phyloP scores from a whole-genome alignment of 768 basidiomycete genomes.

The Cantharellus anzutake region DNA sequence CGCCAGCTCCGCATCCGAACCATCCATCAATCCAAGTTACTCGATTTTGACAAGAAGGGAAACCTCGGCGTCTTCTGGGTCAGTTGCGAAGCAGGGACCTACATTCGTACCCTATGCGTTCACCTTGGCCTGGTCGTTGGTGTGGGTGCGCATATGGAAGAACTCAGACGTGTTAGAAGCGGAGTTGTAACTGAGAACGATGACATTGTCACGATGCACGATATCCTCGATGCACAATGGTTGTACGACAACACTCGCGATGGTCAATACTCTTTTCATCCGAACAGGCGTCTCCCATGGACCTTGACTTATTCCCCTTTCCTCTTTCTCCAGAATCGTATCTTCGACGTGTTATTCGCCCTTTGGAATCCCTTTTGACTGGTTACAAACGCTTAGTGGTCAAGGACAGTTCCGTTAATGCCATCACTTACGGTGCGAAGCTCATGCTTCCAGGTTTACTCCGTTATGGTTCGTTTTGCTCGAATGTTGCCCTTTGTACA shows the following conservation, averaged over 20 bases:
- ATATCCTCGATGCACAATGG: slow-evolving; percentile 98
- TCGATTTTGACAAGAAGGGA: slow-evolving; percentile 95
- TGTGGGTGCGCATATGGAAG: slow-evolving; percentile 99
- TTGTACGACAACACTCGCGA: slow-evolving; percentile 93
- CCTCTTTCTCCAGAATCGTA: slow-evolving; percentile 54
- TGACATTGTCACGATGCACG: slow-evolving; percentile 98
- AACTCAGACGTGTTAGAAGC: slow-evolving; percentile 80
- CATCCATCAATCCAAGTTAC: slow-evolving; percentile 85
- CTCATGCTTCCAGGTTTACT: slow-evolving; percentile 98
- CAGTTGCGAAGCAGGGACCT: slow-evolving; percentile 84
- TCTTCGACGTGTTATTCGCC: slow-evolving; percentile 83
- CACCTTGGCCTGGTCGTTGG: slow-evolving; percentile 87
- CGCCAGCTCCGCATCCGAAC: slow-evolving; percentile 94
- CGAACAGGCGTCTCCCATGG: not conserved
- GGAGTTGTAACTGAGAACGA: slow-evolving; percentile 97
- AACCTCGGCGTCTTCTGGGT: slow-evolving; percentile 98
- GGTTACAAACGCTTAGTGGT: slow-evolving; percentile 98
- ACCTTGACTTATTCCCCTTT: slow-evolving; percentile 3
- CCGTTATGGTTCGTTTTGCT: slow-evolving; percentile 41
- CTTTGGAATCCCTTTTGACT: slow-evolving; percentile 81
- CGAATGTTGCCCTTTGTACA: not conserved
- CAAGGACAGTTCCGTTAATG: slow-evolving; percentile 97
- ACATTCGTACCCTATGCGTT: slow-evolving; percentile 82
- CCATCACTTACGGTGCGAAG: slow-evolving; percentile 98
- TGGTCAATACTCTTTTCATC: slow-evolving; percentile 28